Evolutionary conservation across 371 early-diverging fungal genomes (phyloP).

Genomic region (Lichtheimia hyalospora): DNA sequence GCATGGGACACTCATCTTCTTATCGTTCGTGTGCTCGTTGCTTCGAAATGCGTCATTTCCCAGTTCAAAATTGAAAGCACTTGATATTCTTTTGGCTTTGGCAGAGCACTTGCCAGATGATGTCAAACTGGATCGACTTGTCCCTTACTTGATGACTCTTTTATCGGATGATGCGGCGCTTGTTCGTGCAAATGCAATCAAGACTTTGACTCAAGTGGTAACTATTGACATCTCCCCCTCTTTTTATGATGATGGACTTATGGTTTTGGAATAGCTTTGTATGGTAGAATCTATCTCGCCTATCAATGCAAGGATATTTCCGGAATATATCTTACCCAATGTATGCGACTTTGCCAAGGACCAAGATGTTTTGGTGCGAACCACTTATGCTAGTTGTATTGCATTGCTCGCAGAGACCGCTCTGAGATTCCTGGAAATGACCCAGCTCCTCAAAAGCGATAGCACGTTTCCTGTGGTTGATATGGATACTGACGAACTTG

Average conservation of each 20-base stretch:
- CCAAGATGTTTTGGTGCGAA: conserved; percentile 75
- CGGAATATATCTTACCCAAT: conserved; percentile 85
- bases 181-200: conserved; percentile 77
- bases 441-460: conserved; percentile 64
- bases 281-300: conserved; percentile 77
- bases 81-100: conserved; percentile 76
- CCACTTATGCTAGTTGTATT: conserved; percentile 81
- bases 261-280: conserved; percentile 52
- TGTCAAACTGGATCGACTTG: conserved; percentile 75
- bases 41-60: conserved; percentile 75
- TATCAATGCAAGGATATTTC: conserved; percentile 84
- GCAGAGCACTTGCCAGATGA: conserved; percentile 71
- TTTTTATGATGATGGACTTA: neutral
- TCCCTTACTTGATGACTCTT: conserved; percentile 82
- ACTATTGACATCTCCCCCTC: conserved; percentile 4
- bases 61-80: conserved; percentile 69
- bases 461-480: conserved; percentile 55
- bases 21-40: conserved; percentile 67
- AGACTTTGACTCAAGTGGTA: conserved; percentile 77
- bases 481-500: conserved; percentile 54
- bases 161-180: conserved; percentile 67
- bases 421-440: conserved; percentile 70
- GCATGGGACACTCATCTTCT: conserved; percentile 62
- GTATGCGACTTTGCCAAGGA: conserved; percentile 71
- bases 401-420: conserved; percentile 81